Base-by-base conservation (phyloP, 108 stramenopile genomes). In the Chaetoceros tenuissimus region DNA sequence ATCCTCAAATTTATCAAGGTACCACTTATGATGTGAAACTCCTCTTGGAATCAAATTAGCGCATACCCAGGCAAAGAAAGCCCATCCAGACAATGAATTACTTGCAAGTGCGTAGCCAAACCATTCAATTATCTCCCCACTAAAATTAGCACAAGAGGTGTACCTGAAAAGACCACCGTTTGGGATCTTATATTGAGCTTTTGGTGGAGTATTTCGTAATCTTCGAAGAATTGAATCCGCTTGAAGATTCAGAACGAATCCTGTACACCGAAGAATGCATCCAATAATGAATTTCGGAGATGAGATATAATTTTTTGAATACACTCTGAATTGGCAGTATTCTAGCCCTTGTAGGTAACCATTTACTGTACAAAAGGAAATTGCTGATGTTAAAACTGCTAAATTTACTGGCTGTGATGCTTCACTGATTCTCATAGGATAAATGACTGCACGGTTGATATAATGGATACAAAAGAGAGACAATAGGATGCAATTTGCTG, bases 121-220 rank as follows among this genome's bases (percentile, higher is more conserved):
- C 94, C 92, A 95, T 72, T 93, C 94, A 19, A 95, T 16, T 29
- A 93, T 66, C 72, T 95, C 94, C 16, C 94, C 94, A 50, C 79
- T 60, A 64, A 74, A 94, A 51, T 96, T 89, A 20, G 95, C 88
- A 10, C 80, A 73, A 19, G 89, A 87, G 17, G 89, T 63, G 50
- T 61, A 74, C 18, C 61, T 63, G 60, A 96, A 94, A 25, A 79
- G 46, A 28, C 81, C 87, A 16, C 84, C 87, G 20, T 67, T 55
- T 19, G 86, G 89, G 24, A 92, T 89, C 52, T 74, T 69, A 65
- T 63, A 46, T 57, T 25, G 44, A 26, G 47, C 51, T 57, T 34
- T 48, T 34, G 47, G 31, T 3, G 59, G 26, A 3, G 43, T 26
- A 44, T 58, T 45, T 10, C 85, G 68, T 8, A 95, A 71, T 28